Percentiles rank a stretch among this genome's conserved stretches.
Evolutionary conservation across 2,329 filamentous ascomycete genomes (phyloP).

Genomic region (Talaromyces albobiverticillius): DNA sequence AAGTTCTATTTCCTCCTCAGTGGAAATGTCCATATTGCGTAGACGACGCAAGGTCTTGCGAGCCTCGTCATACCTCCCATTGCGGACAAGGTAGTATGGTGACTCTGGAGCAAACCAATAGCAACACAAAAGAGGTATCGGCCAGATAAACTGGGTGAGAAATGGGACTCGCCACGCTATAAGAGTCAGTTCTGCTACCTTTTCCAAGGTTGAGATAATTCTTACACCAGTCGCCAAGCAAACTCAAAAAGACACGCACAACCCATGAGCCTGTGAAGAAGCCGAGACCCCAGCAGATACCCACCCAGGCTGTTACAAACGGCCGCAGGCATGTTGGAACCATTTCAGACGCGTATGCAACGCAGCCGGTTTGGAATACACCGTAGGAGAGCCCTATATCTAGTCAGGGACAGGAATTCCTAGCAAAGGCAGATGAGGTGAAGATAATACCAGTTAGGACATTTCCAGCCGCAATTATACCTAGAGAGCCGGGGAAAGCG

Average conservation of each 20-base stretch:
- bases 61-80: slow-evolving; percentile 43
- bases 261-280: slow-evolving; percentile 51
- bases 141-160: slow-evolving; percentile 53
- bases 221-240: no score
- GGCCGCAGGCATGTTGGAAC: slow-evolving; percentile 43
- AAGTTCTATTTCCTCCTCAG: slow-evolving; percentile 80
- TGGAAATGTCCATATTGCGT: slow-evolving; percentile 50
- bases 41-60: slow-evolving; percentile 43
- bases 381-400: slow-evolving; percentile 44
- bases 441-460: slow-evolving; percentile 44
- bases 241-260: slow-evolving; percentile 29
- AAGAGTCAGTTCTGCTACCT: no score
- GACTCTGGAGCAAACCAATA: slow-evolving; percentile 49
- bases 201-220: slow-evolving; percentile 25
- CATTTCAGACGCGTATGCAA: slow-evolving; percentile 49
- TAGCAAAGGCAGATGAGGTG: background rate
- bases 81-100: slow-evolving; percentile 51
- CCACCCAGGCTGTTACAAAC: slow-evolving; percentile 46
- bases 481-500: slow-evolving; percentile 48
- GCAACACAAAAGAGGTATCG: slow-evolving; percentile 46
- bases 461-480: slow-evolving; percentile 46
- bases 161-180: slow-evolving; percentile 45
- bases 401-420: no score
- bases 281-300: slow-evolving; percentile 47
- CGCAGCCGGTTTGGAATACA: slow-evolving; percentile 48